A percentile compares a stretch with the other conserved stretches of the same genome.
These are phyloP conservation scores for Pseudocercospora fuligena DNA, from an alignment of 2,329 filamentous ascomycete species.

Conservation along the genomic window DNA sequence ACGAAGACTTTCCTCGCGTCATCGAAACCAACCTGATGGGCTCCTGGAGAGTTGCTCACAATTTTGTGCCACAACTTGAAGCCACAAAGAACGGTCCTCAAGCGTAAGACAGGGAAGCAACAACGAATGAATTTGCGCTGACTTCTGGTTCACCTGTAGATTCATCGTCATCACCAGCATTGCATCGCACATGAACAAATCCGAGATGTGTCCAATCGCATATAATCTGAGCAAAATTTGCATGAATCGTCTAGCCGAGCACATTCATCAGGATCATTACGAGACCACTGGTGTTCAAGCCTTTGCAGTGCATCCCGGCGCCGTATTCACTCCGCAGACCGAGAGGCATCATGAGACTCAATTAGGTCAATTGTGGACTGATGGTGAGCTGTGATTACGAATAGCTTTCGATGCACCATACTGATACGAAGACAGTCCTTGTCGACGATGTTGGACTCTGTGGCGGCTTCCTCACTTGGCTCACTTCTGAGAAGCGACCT, in stretches of 20 bases:
- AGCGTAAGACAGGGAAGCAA: not conserved
- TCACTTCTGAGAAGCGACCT: constrained; percentile 21
- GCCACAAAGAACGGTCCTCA: constrained; percentile 13
- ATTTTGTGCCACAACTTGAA: constrained; percentile 16
- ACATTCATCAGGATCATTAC: constrained; percentile 20
- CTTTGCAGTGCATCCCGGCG: constrained; percentile 26
- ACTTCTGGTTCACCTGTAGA: not conserved
- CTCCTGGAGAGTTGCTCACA: constrained; percentile 17
- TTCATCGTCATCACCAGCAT: constrained; percentile 24
- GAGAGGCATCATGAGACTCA: constrained; percentile 22
- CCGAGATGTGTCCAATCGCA: constrained; percentile 20
- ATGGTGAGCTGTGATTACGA: constrained; percentile 5
- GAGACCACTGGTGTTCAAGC: constrained; percentile 19
- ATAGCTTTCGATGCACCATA: not conserved
- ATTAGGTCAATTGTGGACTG: constrained; percentile 16
- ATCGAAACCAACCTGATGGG: constrained; percentile 21
- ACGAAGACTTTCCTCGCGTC: constrained; percentile 18
- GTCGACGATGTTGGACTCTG: constrained; percentile 23
- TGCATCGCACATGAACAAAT: constrained; percentile 22
- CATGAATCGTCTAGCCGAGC: constrained; percentile 26
- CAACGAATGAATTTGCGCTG: not conserved
- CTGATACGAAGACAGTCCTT: constrained; percentile 9
- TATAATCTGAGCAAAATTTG: constrained; percentile 24
- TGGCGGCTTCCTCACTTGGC: constrained; percentile 25
- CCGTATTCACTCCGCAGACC: constrained; percentile 21